Percentiles rank a stretch among this genome's conserved stretches.
Conservation (phyloP, 345 rosid species). For the Populus ilicifolia region DNA sequence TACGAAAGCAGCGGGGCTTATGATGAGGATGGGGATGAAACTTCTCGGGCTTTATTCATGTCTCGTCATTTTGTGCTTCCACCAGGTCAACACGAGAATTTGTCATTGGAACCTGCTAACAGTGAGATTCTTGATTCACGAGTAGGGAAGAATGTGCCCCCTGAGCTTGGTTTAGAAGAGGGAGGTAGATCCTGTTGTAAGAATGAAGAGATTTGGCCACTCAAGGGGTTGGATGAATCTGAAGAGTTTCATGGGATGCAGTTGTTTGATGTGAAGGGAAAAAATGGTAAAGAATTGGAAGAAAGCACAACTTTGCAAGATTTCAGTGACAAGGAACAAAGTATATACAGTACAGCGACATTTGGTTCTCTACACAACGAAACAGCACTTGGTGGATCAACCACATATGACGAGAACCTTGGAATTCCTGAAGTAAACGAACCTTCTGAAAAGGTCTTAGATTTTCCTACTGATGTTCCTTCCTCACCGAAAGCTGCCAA, state of each 20-base stretch:
- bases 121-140: conserved; percentile 36
- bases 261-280: conserved; percentile 43
- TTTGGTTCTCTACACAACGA: conserved; percentile 53
- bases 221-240: conserved; percentile 47
- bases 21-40: conserved; percentile 41
- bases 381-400: conserved; percentile 42
- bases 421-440: conserved; percentile 36
- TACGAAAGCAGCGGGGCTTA: conserved; percentile 29
- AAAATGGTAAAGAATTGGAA: conserved; percentile 32
- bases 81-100: conserved; percentile 64
- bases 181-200: conserved; percentile 44
- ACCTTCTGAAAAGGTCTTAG: conserved; percentile 27
- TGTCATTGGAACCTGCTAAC: conserved; percentile 39
- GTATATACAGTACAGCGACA: conserved; percentile 44
- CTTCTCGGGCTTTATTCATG: conserved; percentile 66
- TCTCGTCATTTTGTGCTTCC: conserved; percentile 78
- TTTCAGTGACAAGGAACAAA: conserved; percentile 40
- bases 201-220: conserved; percentile 50
- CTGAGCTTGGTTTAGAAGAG: conserved; percentile 37
- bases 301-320: conserved; percentile 37
- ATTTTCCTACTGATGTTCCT: conserved; percentile 36
- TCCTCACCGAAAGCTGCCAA: conserved; percentile 28
- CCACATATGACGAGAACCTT: conserved; percentile 33
- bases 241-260: conserved; percentile 54
- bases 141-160: conserved; percentile 36